These are phyloP conservation scores for Ustilago tritici DNA, from an alignment of 1,284 basidiomycete genomes.

Conservation along the genomic window DNA sequence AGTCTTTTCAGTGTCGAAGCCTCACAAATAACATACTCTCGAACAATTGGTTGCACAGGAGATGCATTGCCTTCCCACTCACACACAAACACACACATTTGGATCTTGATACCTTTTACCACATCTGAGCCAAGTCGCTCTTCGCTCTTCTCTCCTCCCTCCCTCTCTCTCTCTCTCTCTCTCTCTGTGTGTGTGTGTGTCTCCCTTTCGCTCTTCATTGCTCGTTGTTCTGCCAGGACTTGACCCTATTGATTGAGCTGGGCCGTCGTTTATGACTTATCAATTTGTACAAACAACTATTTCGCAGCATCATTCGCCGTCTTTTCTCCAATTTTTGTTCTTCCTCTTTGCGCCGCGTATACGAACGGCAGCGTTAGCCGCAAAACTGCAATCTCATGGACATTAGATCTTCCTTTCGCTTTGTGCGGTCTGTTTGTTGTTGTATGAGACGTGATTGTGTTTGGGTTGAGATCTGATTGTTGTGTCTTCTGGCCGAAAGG, in stretches of 20 bases:
- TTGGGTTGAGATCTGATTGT: background rate
- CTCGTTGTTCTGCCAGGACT: background rate
- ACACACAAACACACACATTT: background rate
- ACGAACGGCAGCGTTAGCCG: background rate
- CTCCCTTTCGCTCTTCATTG: background rate
- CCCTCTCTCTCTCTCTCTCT: background rate
- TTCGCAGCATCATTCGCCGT: constrained; percentile 5
- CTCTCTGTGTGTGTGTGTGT: background rate
- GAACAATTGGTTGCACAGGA: constrained; percentile 27
- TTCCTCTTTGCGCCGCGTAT: background rate
- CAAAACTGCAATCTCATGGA: constrained; percentile 24
- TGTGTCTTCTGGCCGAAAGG: background rate
- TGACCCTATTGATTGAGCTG: background rate
- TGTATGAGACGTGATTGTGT: background rate
- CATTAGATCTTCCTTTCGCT: constrained; percentile 12
- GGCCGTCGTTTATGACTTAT: background rate
- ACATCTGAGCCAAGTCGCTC: constrained; percentile 4
- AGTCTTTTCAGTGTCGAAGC: constrained; percentile 11
- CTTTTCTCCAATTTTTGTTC: constrained; percentile 6
- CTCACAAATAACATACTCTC: background rate
- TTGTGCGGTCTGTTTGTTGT: background rate
- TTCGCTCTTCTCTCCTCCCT: constrained; percentile 9
- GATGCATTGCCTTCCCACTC: background rate
- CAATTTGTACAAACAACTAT: background rate
- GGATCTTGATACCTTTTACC: background rate